A percentile compares a stretch with the other conserved stretches of the same genome.
Evolutionary conservation across 2,329 filamentous ascomycete genomes (phyloP).

Genomic region (Calonectria pteridis): DNA sequence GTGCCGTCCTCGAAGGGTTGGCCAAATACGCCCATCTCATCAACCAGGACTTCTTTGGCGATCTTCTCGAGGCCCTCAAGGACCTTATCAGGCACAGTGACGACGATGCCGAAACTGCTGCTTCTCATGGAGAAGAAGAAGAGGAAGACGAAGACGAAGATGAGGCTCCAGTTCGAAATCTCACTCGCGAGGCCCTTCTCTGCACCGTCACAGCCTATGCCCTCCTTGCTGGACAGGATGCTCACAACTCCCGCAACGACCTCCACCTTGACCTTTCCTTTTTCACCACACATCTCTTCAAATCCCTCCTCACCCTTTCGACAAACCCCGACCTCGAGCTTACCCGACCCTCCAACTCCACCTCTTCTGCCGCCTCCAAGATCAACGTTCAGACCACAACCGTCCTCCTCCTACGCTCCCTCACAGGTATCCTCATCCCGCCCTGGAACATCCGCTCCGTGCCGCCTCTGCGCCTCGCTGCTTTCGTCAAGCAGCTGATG

Average conservation of each 20-base stretch:
- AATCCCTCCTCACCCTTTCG: conserved; percentile 81
- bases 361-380: conserved; percentile 65
- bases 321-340: conserved; percentile 90
- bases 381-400: conserved; percentile 97
- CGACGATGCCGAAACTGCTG: conserved; percentile 62
- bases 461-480: conserved; percentile 87
- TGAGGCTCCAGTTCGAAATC: conserved; percentile 70
- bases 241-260: conserved; percentile 82
- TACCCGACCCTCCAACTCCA: conserved; percentile 60
- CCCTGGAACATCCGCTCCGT: conserved; percentile 78
- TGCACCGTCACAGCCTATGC: conserved; percentile 97
- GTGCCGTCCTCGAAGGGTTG: conserved; percentile 94
- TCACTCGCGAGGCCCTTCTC: conserved; percentile 87
- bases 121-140: conserved; percentile 57
- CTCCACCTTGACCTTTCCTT: conserved; percentile 93
- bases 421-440: conserved; percentile 85
- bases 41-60: conserved; percentile 99
- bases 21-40: conserved; percentile 96
- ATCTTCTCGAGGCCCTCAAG: conserved; percentile 92
- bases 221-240: conserved; percentile 94
- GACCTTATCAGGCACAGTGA: conserved; percentile 87
- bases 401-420: conserved; percentile 88
- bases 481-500: conserved; percentile 93
- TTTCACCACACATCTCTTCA: conserved; percentile 95
- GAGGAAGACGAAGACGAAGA: conserved; percentile 59